These are phyloP conservation scores for Arabidopsis hybrid DNA, from an alignment of 441 rosid species.

Conservation along the genomic window DNA sequence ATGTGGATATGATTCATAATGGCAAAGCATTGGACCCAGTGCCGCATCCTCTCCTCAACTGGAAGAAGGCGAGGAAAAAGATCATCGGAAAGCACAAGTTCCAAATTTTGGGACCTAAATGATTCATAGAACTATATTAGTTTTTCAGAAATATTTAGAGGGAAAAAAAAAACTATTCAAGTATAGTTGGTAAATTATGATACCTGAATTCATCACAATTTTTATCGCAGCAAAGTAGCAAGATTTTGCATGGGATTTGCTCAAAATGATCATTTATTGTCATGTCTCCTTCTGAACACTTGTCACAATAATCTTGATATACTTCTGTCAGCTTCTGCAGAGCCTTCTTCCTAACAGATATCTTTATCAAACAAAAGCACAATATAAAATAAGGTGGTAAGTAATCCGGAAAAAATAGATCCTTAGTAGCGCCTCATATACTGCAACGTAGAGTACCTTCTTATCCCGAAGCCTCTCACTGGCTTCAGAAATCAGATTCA, in stretches of 20 bases:
- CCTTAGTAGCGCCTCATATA: conserved; percentile 11
- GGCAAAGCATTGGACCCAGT: conserved; percentile 84
- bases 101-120: conserved; percentile 78
- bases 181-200: conserved; percentile 40
- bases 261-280: conserved; percentile 67
- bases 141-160: conserved; percentile 11
- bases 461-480: conserved; percentile 94
- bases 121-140: conserved; percentile 40
- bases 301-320: conserved; percentile 81
- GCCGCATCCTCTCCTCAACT: conserved; percentile 72
- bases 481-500: conserved; percentile 65
- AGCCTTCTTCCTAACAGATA: conserved; percentile 85
- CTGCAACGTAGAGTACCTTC: conserved; percentile 60
- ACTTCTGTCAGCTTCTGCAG: conserved; percentile 79
- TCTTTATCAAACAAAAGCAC: conserved; percentile 49
- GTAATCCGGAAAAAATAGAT: background rate
- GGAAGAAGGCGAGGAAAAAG: conserved; percentile 74
- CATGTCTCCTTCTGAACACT: conserved; percentile 76
- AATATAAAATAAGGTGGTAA: conserved; percentile 22
- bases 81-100: conserved; percentile 75
- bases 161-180: background rate
- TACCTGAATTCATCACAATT: conserved; percentile 88
- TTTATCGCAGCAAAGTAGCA: conserved; percentile 84
- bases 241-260: conserved; percentile 83
- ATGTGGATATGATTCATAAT: conserved; percentile 73